These are phyloP conservation scores for Multifurca ochricompacta DNA, from an alignment of 768 basidiomycete species.

Conservation along the genomic window DNA sequence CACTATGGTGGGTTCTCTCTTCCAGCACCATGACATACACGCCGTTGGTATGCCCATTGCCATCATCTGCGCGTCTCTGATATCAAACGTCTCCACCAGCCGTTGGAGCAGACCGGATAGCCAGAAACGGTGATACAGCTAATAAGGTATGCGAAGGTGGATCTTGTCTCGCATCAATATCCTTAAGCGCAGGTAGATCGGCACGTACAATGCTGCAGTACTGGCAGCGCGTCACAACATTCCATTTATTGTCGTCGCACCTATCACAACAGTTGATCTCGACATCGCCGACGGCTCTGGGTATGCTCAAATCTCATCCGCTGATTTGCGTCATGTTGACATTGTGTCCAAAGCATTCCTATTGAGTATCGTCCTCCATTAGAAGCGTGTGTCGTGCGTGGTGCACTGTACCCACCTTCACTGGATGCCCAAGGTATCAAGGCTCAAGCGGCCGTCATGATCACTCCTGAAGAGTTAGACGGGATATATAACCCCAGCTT, in stretches of 20 bases:
- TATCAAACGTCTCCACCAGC: slow-evolving; percentile 31
- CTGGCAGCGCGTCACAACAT: slow-evolving; percentile 81
- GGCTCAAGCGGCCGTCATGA: slow-evolving; percentile 71
- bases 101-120: slow-evolving; percentile 85
- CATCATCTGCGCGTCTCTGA: neutral
- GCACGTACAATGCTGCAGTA: slow-evolving; percentile 95
- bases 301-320: slow-evolving; percentile 28
- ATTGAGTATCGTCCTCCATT: slow-evolving; percentile 87
- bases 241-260: slow-evolving; percentile 90
- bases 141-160: slow-evolving; percentile 60
- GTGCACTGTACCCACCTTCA: slow-evolving; percentile 56
- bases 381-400: slow-evolving; percentile 86
- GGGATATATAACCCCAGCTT: slow-evolving; percentile 89
- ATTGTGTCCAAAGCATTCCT: slow-evolving; percentile 48
- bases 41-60: slow-evolving; percentile 52
- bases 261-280: slow-evolving; percentile 87
- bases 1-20: slow-evolving; percentile 93
- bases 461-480: slow-evolving; percentile 55
- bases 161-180: neutral
- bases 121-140: slow-evolving; percentile 91
- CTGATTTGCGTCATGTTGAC: neutral
- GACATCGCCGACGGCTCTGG: slow-evolving; percentile 60
- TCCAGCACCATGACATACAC: slow-evolving; percentile 80
- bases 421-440: slow-evolving; percentile 35
- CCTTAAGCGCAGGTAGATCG: slow-evolving; percentile 41